Evolutionary conservation across 2,329 filamentous ascomycete genomes (phyloP), one percentile per base, ranked within the genome.

Genomic region (Neopestalotiopsis rosae): DNA sequence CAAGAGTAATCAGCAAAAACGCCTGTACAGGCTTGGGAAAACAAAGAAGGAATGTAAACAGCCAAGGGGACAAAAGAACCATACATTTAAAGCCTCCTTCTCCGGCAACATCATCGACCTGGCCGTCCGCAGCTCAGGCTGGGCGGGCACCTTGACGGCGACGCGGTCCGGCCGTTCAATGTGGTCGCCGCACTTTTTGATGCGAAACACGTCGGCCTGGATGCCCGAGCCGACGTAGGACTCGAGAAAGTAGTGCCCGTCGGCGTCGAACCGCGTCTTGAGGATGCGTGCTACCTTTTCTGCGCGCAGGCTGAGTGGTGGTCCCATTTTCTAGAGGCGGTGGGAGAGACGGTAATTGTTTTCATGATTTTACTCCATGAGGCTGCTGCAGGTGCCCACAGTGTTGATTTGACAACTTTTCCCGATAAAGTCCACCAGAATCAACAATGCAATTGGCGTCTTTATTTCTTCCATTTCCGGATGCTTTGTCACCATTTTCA

Each of bases 201-300:
- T 34, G n/a, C 30, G 52, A 28, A 38, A 57, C 5, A 57, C 45
- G 24, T 56, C 49, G 30, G 42, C 63, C 24, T 66, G 63, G 3
- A 20, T 13, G 12, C 42, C 42, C 28, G 63, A 66, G 17, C 63
- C 63, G 12, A 66, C 52, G 30, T 66, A 58, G 17, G n/a, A 14
- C 20, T 66, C 63, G n/a, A 66, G 45, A 17, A 32, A 32, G 32
- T 66, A 66, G n/a, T n/a, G 52, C 13, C 63, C 63, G 30, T 57
- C 63, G 20, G 57, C 24, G 30, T 56, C 63, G 32, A 66, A 57
- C 20, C 52, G 40, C 32, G 13, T 34, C 28, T 58, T 58, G 28
- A 66, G 49, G 28, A 56, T 56, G 7, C 32, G 30, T 14, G 63
- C 63, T 5, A 66, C 13, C 12, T 32, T 57, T 28, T 45, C 34